Evolutionary conservation across 805 yeast species (phyloP), one percentile per base, ranked within the genome.

Genomic region (Ogataea trehalophila): DNA sequence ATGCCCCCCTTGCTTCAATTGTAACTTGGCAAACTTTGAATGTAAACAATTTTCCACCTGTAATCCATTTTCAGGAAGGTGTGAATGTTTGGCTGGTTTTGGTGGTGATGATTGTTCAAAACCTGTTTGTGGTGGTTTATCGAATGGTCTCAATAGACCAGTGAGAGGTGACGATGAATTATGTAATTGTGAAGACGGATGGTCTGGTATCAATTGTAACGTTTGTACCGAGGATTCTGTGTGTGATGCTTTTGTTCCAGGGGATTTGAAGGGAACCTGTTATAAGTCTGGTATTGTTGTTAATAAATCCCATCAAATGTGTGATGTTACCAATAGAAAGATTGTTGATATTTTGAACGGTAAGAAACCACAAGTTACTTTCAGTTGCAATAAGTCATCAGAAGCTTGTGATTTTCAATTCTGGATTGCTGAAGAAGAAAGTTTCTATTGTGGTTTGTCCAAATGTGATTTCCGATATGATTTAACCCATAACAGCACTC

Each of bases 121-220:
- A 57, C 97, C 99, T 0, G 65, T 79, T 34, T 94, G 99, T 71
- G 99, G 98, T 1, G 74, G 88, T 0, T 72, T 91, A 16, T 67
- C 82, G 0, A 82, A 80, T 51, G 90, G 87, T 33, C 70, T 70
- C 39, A 61, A 65, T 36, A 74, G 98, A 48, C 96, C 96, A 0
- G 55, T 76, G 13, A 72, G 94, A 59, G 67, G 78, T 6, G 56
- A 70, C 20, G 76, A 74, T 14, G 66, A 74, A 1, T 55, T 73
- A 0, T 94, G 99, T 67, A 70, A 70, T 0, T 92, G 99, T 68
- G 77, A 77, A 43, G 74, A 74, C 4, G 99, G 99, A 4, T 94
- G 99, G 99, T 70, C 73, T 5, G 98, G 99, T 39, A 85, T 94
- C 61, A 94, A 94, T 62, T 94, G 99, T 74, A 94, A 87, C 60